Base-by-base conservation (phyloP, 768 basidiomycete species). In the Tulasnella calospora region DNA sequence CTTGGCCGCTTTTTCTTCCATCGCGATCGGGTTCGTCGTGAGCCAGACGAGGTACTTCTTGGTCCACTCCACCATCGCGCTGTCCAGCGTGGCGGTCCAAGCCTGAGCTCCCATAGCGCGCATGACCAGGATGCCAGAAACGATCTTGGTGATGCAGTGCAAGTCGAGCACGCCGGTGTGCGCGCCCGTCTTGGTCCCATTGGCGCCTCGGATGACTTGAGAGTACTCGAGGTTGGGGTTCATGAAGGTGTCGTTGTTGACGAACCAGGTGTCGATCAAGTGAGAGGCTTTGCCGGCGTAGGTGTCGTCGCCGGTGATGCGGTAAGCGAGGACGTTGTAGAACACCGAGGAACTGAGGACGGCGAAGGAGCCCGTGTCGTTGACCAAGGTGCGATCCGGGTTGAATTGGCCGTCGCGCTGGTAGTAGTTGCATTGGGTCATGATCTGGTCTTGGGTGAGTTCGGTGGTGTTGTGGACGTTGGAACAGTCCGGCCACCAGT, bases 321-420 rank as follows among this genome's bases (percentile, higher is more conserved):
- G 85, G 86, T 86, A 91, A 0, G 90, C 87, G 44, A 92, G 83
- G 0, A 89, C 84, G 81, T 90, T 90, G 85, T 89, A 90, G 47
- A 90, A 85, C 27, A 89, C 85, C 0, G 89, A 88, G 81, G 91
- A 88, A 0, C 90, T 85, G 79, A 91, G 82, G 73, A 84, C 85
- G n/a, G 87, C 85, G 83, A 92, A 89, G 23, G 85, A 85, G 72
- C 88, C 89, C 70, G 88, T 87, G 80, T 90, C 83, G 83, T 90
- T 87, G 79, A 92, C 85, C 23, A 86, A 82, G n/a, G 88, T 88
- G 5, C 84, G 87, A 80, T 92, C 91, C 0, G 91, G 91, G 83
- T 92, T 91, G 83, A 92, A 90, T 77, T 82, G 83, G 8, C 92
- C 92, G 79, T 92, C 91, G 13, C 88, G 86, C 23, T 82, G 82